These are phyloP conservation scores for Didymellaceae sp. DNA, from an alignment of 2,329 filamentous ascomycete genomes.

Conservation along the genomic window DNA sequence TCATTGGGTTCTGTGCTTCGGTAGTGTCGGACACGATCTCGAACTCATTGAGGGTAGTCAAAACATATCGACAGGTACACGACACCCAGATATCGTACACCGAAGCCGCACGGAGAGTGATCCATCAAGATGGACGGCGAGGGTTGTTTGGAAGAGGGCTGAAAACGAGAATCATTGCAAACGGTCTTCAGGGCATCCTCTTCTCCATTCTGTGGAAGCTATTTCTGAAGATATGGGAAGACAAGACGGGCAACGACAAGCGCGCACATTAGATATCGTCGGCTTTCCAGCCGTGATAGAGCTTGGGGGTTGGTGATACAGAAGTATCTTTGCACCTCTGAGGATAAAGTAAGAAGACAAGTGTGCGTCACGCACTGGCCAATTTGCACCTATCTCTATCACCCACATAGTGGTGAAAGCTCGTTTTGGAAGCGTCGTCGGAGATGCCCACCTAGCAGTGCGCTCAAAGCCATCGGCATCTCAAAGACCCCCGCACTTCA, in stretches of 20 bases:
- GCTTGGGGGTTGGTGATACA: no score
- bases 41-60: slow-evolving; percentile 37
- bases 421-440: neutral
- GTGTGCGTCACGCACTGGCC: no score
- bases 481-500: slow-evolving; percentile 10
- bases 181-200: slow-evolving; percentile 38
- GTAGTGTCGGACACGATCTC: slow-evolving; percentile 38
- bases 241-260: slow-evolving; percentile 16
- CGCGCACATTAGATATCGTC: neutral
- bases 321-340: no score
- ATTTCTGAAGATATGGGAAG: slow-evolving; percentile 37
- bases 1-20: slow-evolving; percentile 41
- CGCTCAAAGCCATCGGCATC: slow-evolving; percentile 4
- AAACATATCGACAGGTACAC: slow-evolving; percentile 41
- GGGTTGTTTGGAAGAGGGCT: slow-evolving; percentile 36
- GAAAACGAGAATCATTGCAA: slow-evolving; percentile 40
- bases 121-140: slow-evolving; percentile 32
- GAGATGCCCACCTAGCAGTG: neutral
- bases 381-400: neutral
- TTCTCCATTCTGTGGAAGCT: slow-evolving; percentile 43
- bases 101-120: slow-evolving; percentile 33
- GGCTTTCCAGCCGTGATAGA: neutral
- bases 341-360: no score
- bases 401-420: neutral
- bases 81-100: slow-evolving; percentile 36